A percentile compares a stretch with the other conserved stretches of the same genome.
Evolutionary conservation across 495 filamentous ascomycete species (phyloP).

Genomic region (Aspergillus coremiiformis): DNA sequence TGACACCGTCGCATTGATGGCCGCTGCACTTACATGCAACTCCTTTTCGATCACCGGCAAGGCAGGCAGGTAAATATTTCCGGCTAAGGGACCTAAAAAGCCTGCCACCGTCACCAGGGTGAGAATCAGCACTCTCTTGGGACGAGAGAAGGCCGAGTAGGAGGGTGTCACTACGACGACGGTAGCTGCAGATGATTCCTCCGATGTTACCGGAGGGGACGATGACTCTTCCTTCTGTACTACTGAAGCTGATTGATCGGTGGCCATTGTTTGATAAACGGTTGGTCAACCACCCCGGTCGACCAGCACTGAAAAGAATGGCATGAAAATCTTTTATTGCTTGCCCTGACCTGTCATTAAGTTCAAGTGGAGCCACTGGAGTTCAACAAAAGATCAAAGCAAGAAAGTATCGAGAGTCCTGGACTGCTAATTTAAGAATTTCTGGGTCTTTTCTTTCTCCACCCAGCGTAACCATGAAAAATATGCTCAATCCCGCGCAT

Average conservation of each 20-base stretch:
- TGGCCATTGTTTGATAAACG: neutral
- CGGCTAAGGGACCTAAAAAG: conserved; percentile 24
- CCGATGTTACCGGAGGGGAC: neutral
- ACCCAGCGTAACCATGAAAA: neutral
- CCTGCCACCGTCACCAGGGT: conserved; percentile 20
- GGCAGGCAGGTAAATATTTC: conserved; percentile 25
- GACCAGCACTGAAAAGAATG: no score
- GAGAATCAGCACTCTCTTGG: conserved; percentile 17
- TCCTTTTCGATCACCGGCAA: conserved; percentile 15
- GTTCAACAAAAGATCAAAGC: no score
- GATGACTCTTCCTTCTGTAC: neutral
- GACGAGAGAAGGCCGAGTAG: conserved; percentile 18
- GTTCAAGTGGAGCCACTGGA: no score
- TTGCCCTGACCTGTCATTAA: no score
- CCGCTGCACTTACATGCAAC: conserved; percentile 14
- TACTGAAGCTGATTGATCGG: neutral
- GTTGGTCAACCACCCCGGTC: neutral
- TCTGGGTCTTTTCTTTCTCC: no score
- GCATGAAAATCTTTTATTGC: no score
- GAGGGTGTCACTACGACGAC: conserved; percentile 4
- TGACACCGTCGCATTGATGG: conserved; percentile 26
- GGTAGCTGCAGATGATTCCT: neutral
- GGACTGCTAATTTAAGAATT: no score
- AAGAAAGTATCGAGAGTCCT: no score
- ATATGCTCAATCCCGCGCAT: neutral